Base-by-base conservation (phyloP, 2,329 filamentous ascomycete genomes). In the Grosmannia huntii region DNA sequence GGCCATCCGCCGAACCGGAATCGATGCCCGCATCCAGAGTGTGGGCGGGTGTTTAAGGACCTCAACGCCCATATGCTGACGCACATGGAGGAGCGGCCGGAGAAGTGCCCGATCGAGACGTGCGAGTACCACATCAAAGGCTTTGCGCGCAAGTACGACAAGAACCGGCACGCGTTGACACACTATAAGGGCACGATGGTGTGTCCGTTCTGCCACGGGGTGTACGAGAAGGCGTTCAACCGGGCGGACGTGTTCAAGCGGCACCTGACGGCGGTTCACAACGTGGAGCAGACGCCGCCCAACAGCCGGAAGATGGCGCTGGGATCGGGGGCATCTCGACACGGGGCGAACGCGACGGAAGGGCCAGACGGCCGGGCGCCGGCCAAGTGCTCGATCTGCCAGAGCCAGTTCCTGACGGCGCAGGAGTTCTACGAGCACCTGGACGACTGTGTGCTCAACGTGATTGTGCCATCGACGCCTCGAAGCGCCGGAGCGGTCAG, bases 171-270 rank as follows among this genome's bases (percentile, higher is more conserved):
- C 69, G 95, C 92, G 1, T 74, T 97, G 62, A 97, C 92, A 3
- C 94, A 97, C 69, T 99, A 97, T 77, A 95, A 96, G 71, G 92
- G 92, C 10, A 96, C 90, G 16, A 96, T 97, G 90, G 87, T 96
- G 9, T 99, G 94, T 67, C 91, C 91, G 5, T 97, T 97, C 72
- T 97, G 94, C 65, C 90, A 91, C 0, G 90, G 90, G 4, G 87
- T 86, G 23, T 88, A 87, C 6, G 92, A 96, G 71, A 96, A 96
- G 76, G 90, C 88, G 63, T 97, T 99, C 72, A 96, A 96, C 73
- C 83, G 94, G 56, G 91, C 92, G 44, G 94, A 99, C 67, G 91
- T 97, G 48, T 97, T 97, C 78, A 97, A 97, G 77, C 81, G 92
- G 55, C 94, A 99, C 70, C 76, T 99, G 56, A 96, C 90, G 14